phyloP scores from a whole-genome alignment of 1,284 basidiomycete genomes.

The Phellinidium pouzarii region DNA sequence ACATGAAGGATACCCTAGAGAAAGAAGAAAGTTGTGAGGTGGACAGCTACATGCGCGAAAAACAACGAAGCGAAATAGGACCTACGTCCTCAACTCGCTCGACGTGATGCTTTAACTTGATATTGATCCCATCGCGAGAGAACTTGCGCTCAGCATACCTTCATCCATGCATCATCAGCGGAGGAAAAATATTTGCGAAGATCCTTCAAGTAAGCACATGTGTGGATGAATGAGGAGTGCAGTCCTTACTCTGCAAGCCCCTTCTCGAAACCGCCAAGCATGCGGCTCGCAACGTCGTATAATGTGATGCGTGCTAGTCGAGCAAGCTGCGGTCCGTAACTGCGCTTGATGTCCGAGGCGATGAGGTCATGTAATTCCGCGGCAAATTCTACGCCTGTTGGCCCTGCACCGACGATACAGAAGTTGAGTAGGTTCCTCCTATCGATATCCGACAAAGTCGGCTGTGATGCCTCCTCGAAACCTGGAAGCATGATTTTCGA shows the following conservation, averaged over 20 bases:
- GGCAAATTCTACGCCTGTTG: constrained; percentile 78
- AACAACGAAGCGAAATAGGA: constrained; percentile 27
- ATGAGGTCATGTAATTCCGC: constrained; percentile 85
- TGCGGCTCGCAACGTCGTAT: constrained; percentile 77
- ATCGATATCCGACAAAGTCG: constrained; percentile 58
- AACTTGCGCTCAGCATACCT: constrained; percentile 73
- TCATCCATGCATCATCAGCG: constrained; percentile 18
- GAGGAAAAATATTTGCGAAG: too few species aligned
- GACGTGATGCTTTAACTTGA: constrained; percentile 75
- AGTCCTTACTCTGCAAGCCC: constrained; percentile 1
- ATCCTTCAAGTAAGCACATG: not conserved
- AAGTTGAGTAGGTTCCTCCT: constrained; percentile 68
- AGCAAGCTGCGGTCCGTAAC: constrained; percentile 55
- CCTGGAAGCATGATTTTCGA: constrained; percentile 30
- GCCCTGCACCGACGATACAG: constrained; percentile 75
- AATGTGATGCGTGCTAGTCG: constrained; percentile 63
- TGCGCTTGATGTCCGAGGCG: constrained; percentile 62
- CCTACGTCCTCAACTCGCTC: constrained; percentile 64
- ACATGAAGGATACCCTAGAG: constrained; percentile 51
- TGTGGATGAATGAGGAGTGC: not conserved
- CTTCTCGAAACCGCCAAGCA: constrained; percentile 68
- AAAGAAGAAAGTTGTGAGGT: constrained; percentile 24
- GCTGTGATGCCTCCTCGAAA: constrained; percentile 77
- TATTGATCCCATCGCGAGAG: constrained; percentile 69
- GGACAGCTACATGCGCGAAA: constrained; percentile 14